These are phyloP conservation scores for Hypoxylon rickii DNA, from an alignment of 495 filamentous ascomycete genomes.

Conservation along the genomic window DNA sequence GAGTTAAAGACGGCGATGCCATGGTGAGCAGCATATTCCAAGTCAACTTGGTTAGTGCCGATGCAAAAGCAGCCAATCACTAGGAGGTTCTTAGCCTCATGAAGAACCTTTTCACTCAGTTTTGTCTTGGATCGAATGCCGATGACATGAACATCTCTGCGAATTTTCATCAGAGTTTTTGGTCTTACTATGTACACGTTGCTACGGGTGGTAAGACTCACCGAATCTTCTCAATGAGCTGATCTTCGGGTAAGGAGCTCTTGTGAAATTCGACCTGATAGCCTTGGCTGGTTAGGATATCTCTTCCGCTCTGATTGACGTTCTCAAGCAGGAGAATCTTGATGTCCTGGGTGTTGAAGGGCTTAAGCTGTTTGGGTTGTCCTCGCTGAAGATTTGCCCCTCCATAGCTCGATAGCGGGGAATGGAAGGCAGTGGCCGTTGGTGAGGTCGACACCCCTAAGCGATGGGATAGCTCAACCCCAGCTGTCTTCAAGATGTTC, in stretches of 20 bases:
- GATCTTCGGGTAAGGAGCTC: slow-evolving; percentile 84
- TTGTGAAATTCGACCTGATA: slow-evolving; percentile 96
- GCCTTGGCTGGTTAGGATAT: slow-evolving; percentile 81
- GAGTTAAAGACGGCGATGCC: slow-evolving; percentile 99
- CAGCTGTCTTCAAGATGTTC: slow-evolving; percentile 22
- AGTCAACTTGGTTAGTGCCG: slow-evolving; percentile 97
- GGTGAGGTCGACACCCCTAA: slow-evolving; percentile 65
- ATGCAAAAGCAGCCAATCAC: slow-evolving; percentile 99
- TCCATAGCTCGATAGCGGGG: slow-evolving; percentile 58
- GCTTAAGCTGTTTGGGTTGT: slow-evolving; percentile 80
- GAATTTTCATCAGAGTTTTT: slow-evolving; percentile 5
- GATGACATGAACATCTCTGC: slow-evolving; percentile 92
- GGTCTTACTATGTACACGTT: slow-evolving; percentile 15
- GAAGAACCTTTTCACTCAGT: slow-evolving; percentile 81
- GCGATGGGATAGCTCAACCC: slow-evolving; percentile 48
- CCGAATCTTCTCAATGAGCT: slow-evolving; percentile 97
- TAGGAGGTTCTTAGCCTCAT: slow-evolving; percentile 89
- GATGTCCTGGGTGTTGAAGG: slow-evolving; percentile 92
- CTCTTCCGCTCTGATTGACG: slow-evolving; percentile 85
- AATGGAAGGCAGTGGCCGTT: slow-evolving; percentile 61
- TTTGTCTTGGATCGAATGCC: slow-evolving; percentile 98
- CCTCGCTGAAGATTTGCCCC: slow-evolving; percentile 35
- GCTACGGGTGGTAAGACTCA: slow-evolving; percentile 47
- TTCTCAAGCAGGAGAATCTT: slow-evolving; percentile 97
- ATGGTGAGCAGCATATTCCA: slow-evolving; percentile 85